phyloP scores from a whole-genome alignment of 179 eudicot species.

The Sideroxylon spinosum region DNA sequence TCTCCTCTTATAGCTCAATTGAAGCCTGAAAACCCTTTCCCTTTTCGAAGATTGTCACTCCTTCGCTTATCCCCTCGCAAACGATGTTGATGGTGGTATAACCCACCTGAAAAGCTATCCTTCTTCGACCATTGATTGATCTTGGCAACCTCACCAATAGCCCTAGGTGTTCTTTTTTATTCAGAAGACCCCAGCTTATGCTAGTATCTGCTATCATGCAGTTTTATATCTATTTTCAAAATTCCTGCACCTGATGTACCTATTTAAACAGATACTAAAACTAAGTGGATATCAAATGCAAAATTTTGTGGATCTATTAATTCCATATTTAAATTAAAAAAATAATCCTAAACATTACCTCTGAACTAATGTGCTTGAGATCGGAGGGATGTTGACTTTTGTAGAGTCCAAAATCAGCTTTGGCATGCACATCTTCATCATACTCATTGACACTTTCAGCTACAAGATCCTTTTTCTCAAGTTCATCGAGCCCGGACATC shows the following conservation, averaged over 20 bases:
- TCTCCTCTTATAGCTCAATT: too few species aligned
- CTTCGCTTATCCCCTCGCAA: too few species aligned
- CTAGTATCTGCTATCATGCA: too few species aligned
- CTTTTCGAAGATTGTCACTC: too few species aligned
- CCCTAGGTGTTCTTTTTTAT: too few species aligned
- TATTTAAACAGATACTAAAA: constrained; percentile 10
- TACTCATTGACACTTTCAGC: constrained; percentile 30
- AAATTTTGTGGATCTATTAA: neutral
- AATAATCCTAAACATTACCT: constrained; percentile 21
- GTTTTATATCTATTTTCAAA: too few species aligned
- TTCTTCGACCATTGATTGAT: too few species aligned
- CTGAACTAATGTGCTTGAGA: constrained; percentile 19
- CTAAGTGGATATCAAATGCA: neutral
- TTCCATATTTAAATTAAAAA: constrained; percentile 3
- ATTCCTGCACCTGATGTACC: constrained; percentile 7
- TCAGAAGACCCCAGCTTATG: too few species aligned
- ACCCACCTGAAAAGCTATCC: too few species aligned
- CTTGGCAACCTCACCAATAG: too few species aligned
- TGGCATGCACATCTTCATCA: constrained; percentile 31
- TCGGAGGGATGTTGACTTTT: constrained; percentile 12
- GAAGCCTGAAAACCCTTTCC: too few species aligned
- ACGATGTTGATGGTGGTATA: too few species aligned
- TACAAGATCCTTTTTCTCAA: constrained; percentile 61
- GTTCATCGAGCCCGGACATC: constrained; percentile 54
- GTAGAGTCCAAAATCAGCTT: constrained; percentile 18